These are phyloP conservation scores for Asterophora lycoperdoides DNA, from an alignment of 768 basidiomycete species.

Conservation along the genomic window DNA sequence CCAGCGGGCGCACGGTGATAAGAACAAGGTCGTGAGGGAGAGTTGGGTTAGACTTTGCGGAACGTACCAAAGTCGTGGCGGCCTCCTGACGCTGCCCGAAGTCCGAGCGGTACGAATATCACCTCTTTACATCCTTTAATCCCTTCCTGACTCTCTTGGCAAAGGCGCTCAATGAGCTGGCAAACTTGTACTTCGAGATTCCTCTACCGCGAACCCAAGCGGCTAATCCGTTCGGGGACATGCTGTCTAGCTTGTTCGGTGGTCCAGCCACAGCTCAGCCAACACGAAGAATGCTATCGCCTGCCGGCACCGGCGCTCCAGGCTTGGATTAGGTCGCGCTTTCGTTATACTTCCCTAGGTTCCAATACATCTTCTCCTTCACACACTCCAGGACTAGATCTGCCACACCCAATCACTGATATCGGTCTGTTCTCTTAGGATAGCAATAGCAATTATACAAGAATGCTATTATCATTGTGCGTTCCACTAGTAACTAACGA, in stretches of 20 bases:
- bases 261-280: conserved; percentile 43
- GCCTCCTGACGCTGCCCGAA: conserved; percentile 53
- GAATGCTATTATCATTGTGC: background rate
- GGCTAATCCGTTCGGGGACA: conserved; percentile 81
- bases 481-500: conserved; percentile 11
- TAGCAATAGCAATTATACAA: background rate
- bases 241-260: conserved; percentile 87
- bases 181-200: conserved; percentile 80
- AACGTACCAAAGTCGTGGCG: conserved; percentile 75
- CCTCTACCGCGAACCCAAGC: conserved; percentile 68
- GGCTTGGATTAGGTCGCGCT: conserved; percentile 41
- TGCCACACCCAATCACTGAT: background rate
- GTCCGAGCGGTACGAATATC: conserved; percentile 52
- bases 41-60: conserved; percentile 83
- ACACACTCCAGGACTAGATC: background rate
- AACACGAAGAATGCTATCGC: conserved; percentile 42
- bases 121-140: background rate
- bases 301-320: conserved; percentile 30
- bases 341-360: background rate
- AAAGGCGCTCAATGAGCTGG: conserved; percentile 67
- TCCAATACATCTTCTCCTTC: background rate
- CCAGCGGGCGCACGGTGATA: conserved; percentile 79
- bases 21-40: conserved; percentile 70
- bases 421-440: background rate
- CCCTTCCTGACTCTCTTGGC: background rate